Base-by-base conservation (phyloP, 1,284 basidiomycete species). In the Cryptococcus maquisensis region DNA sequence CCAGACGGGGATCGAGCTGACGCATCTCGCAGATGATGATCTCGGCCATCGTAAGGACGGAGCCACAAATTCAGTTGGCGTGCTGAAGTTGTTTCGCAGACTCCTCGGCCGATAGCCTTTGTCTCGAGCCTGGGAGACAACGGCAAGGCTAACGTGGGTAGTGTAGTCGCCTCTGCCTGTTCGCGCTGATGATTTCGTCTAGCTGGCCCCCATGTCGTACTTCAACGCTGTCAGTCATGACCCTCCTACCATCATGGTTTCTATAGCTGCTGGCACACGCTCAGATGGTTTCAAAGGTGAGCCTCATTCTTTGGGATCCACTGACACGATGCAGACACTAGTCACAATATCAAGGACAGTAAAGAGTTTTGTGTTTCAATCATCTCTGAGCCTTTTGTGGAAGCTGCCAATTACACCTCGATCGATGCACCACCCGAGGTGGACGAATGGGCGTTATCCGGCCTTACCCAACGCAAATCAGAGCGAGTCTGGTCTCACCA, bases 291-390 rank as follows among this genome's bases (percentile, higher is more conserved):
- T 65, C 47, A 71, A 73, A 61, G 68, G 68, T 67, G 24, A 40
- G 60, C 54, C 9, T 41, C 21, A 32, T 6, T 32, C 5, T 32
- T 8, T 32, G 28, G 28, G 10, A 32, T 8, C 24, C 13, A 40
- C 37, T 42, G 39, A 50, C 36, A 18, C 20, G 18, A 78, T 43
- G 85, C 86, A 74, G 86, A 90, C 68, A 86, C 84, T 1, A 78
- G 82, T 47, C 78, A 79, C 54, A 90, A 90, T 65, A 85, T 90
- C 61, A 75, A 82, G 45, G 73, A 76, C 0, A 85, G 83, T 5
- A 84, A 84, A 61, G 80, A 86, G 66, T 91, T 90, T 69, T 84
- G 83, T 7, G 83, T 87, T 43, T 86, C 83, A 65, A 84, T 90
- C 59, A 84, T 90, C 64, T 86, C 84, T 58, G 86, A 89, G 69